Evolutionary conservation across 306 rosid species (phyloP).

Genomic region (Prosopis cineraria): DNA sequence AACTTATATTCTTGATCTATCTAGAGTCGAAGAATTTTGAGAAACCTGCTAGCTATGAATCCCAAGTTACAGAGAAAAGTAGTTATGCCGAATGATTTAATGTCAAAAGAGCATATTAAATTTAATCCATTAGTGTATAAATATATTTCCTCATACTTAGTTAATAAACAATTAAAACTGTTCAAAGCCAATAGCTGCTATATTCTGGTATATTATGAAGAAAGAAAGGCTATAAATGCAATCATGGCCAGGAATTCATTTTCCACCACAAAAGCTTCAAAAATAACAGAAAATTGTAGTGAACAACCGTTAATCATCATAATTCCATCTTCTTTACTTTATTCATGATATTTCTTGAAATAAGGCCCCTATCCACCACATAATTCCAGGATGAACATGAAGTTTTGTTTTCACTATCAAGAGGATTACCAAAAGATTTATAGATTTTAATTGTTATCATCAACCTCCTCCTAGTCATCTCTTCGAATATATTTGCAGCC

Average conservation of each 20-base stretch:
- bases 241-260: neutral
- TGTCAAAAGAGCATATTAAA: neutral
- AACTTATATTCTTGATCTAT: neutral
- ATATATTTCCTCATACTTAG: neutral
- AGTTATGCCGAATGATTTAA: neutral
- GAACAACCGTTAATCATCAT: slow-evolving; percentile 23
- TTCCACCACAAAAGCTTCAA: slow-evolving; percentile 10
- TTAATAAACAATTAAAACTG: neutral
- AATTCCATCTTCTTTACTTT: slow-evolving; percentile 49
- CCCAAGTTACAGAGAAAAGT: neutral
- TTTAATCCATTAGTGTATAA: neutral
- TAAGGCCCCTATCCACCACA: too few relatives aligned
- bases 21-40: neutral
- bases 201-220: neutral
- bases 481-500: slow-evolving; percentile 49
- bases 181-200: neutral
- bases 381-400: too few relatives aligned
- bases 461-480: too few relatives aligned
- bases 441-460: too few relatives aligned
- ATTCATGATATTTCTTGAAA: too few relatives aligned
- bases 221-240: neutral
- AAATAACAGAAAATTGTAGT: neutral
- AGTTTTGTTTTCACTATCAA: too few relatives aligned
- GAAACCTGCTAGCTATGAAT: neutral
- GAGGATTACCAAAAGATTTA: too few relatives aligned